These are phyloP conservation scores for Leccinum subtestaceum DNA, from an alignment of 768 basidiomycete species.

Conservation along the genomic window DNA sequence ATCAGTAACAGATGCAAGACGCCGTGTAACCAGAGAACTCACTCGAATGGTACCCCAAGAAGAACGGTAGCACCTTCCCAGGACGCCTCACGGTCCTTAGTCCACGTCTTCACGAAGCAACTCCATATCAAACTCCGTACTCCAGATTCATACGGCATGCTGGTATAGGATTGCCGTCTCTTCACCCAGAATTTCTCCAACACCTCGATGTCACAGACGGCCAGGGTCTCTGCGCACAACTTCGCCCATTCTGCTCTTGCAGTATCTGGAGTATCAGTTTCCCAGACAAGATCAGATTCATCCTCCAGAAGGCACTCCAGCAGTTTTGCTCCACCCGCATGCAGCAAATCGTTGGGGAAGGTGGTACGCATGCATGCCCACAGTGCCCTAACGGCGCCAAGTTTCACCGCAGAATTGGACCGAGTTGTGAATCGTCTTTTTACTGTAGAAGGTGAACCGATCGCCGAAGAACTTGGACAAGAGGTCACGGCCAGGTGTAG, in stretches of 20 bases:
- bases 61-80: conserved; percentile 56
- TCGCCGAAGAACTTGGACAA: conserved; percentile 12
- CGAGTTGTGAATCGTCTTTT: conserved; percentile 9
- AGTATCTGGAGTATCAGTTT: conserved; percentile 41
- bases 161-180: conserved; percentile 20
- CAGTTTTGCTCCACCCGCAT: conserved; percentile 43
- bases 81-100: conserved; percentile 37
- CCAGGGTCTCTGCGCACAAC: conserved; percentile 54
- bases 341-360: conserved; percentile 43
- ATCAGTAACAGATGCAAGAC: conserved; percentile 5
- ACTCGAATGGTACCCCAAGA: conserved; percentile 64
- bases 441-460: conserved; percentile 4
- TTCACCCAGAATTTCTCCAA: conserved; percentile 53
- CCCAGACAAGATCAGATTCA: conserved; percentile 44
- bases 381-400: conserved; percentile 56
- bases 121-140: conserved; percentile 57
- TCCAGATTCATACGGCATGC: conserved; percentile 36
- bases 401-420: conserved; percentile 50
- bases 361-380: conserved; percentile 48
- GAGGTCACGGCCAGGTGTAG: conserved; percentile 41
- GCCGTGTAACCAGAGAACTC: conserved; percentile 27
- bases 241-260: conserved; percentile 57
- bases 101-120: conserved; percentile 56
- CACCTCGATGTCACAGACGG: conserved; percentile 45
- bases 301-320: conserved; percentile 48